Base-by-base conservation (phyloP, 1,139 yeast species). In the Magnusiomyces ingens region DNA sequence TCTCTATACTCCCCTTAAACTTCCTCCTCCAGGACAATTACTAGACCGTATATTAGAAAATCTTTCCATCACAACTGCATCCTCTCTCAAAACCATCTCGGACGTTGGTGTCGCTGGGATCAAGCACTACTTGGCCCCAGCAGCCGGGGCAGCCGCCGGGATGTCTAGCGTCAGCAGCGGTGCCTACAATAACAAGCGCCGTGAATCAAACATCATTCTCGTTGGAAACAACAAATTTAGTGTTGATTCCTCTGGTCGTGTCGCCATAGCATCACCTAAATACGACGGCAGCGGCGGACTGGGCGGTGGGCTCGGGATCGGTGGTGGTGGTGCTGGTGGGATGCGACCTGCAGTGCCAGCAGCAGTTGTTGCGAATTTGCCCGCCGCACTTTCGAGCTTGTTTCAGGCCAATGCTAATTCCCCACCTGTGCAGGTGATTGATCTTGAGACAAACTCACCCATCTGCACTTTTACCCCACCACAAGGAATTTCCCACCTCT, bases 401-500 rank as follows among this genome's bases (percentile, higher is more conserved):
- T 57, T 61, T 36, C 54, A 54, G 32, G 52, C 54, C 13, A 55
- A 57, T n/a, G 46, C 56, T 36, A 49, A 53, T 18, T 41, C 54
- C n/a, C 52, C 50, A 32, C 48, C 57, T 10, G 54, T 65, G 8
- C 64, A 74, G 55, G 66, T 81, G 13, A 61, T 80, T 40, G 84
- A 82, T 59, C 65, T 83, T 45, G 60, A 68, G 3, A 73, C 75
- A 32, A 77, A 74, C 53, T 67, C 67, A 52, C 70, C 73, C 1
- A 61, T 82, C 58, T 78, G 80, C n/a, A 68, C 75, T 13, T 82
- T 84, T 63, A 74, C 76, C 43, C 78, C 88, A 50, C 75, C 85
- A 0, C 82, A 80, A 22, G 89, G 88, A 0, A 75, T 84, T 17
- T 82, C 89, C 0, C 70, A 74, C 29, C 64, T 84, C 1, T 80